phyloP scores from a whole-genome alignment of 257 asterid species.

The Fraxinus americana region DNA sequence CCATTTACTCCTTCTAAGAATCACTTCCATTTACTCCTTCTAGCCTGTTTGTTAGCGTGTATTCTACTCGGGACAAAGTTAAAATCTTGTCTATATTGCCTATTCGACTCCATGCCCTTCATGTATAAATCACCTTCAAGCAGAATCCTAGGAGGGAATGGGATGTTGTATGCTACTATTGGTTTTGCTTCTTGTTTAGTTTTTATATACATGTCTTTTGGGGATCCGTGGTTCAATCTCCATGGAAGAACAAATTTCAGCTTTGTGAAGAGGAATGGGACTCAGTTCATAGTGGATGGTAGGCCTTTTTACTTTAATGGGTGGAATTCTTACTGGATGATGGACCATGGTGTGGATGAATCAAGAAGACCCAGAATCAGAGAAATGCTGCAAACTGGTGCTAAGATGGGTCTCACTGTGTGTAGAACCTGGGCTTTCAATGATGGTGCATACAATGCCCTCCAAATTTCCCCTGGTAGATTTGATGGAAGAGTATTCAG shows the following conservation, averaged over 20 bases:
- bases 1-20: background rate
- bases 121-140: constrained; percentile 19
- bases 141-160: constrained; percentile 70
- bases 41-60: background rate
- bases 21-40: background rate
- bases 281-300: constrained; percentile 89
- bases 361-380: constrained; percentile 60
- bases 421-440: constrained; percentile 99
- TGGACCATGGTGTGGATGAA: constrained; percentile 90
- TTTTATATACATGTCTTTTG: constrained; percentile 79
- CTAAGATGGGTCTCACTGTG: constrained; percentile 95
- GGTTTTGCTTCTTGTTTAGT: constrained; percentile 83
- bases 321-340: constrained; percentile 99
- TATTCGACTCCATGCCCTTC: background rate
- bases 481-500: constrained; percentile 82
- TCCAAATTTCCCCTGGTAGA: constrained; percentile 87
- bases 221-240: constrained; percentile 68
- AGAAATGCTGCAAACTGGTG: constrained; percentile 73
- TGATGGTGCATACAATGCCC: constrained; percentile 93
- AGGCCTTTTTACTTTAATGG: constrained; percentile 85
- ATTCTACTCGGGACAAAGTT: background rate
- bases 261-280: constrained; percentile 94
- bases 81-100: background rate
- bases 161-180: constrained; percentile 72
- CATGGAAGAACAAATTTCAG: constrained; percentile 50